A percentile compares a stretch with the other conserved stretches of the same genome.
Evolutionary conservation across 2,329 filamentous ascomycete species (phyloP).

Genomic region (Dactylellina drechsleri): DNA sequence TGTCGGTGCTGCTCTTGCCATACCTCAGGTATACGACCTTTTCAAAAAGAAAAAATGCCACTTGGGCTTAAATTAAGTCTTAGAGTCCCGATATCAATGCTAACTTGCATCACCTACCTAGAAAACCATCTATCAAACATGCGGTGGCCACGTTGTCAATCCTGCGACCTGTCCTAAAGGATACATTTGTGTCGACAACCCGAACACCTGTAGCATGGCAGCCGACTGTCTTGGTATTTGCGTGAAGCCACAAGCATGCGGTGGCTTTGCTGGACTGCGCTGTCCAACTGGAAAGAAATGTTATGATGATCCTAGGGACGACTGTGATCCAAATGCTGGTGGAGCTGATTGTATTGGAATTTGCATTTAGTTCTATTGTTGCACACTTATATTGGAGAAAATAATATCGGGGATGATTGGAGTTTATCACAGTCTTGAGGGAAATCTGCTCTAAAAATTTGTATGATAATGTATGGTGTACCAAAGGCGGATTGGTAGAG

Average conservation of each 20-base stretch:
- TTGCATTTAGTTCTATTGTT: conserved; percentile 58
- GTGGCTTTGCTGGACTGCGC: conserved; percentile 62
- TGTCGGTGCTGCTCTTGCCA: too few species aligned
- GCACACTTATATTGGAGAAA: too few species aligned
- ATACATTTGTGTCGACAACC: conserved; percentile 12
- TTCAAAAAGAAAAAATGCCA: too few species aligned
- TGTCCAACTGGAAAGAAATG: conserved; percentile 62
- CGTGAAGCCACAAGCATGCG: conserved; percentile 59
- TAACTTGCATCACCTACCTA: too few species aligned
- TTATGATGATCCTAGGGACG: conserved; percentile 63
- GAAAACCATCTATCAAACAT: not conserved
- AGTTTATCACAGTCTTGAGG: too few species aligned
- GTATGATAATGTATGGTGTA: too few species aligned
- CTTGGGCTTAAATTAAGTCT: too few species aligned
- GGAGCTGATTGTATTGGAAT: conserved; percentile 64
- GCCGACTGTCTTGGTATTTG: conserved; percentile 10
- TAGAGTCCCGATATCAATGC: too few species aligned
- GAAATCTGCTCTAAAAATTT: too few species aligned
- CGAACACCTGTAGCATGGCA: not conserved
- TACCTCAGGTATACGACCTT: too few species aligned
- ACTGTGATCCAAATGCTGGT: conserved; percentile 62
- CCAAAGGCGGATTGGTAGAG: too few species aligned
- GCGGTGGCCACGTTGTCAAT: conserved; percentile 7
- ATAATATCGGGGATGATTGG: too few species aligned
- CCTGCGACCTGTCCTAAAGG: conserved; percentile 3